Conservation (phyloP, 371 early-diverging fungal genomes). For the Saksenaea oblongispora region DNA sequence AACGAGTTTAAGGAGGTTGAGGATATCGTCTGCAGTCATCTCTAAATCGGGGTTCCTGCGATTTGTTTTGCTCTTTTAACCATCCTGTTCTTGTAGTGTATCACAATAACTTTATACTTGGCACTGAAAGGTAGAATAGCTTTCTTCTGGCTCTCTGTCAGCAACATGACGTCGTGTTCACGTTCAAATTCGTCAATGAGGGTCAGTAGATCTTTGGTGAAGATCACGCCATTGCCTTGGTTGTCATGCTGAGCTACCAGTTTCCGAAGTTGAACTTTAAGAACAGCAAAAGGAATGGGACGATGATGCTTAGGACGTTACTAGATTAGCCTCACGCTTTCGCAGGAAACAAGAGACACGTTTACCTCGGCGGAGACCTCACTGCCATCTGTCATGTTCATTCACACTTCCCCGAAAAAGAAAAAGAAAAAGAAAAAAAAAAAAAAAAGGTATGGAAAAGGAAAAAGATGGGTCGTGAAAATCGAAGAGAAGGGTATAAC, state of each 20-base stretch:
- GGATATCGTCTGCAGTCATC: conserved; percentile 53
- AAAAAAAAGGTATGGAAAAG: not conserved
- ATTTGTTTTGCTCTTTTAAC: not conserved
- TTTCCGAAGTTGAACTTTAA: conserved; percentile 43
- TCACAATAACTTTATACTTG: conserved; percentile 3
- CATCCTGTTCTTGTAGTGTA: not conserved
- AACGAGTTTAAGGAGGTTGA: conserved; percentile 42
- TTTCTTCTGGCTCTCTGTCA: conserved; percentile 40
- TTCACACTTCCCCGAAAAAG: not conserved
- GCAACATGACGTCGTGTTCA: conserved; percentile 33
- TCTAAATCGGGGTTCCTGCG: conserved; percentile 46
- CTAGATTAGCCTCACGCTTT: not conserved
- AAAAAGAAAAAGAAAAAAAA: not conserved
- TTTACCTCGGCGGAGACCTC: not conserved
- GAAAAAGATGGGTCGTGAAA: conserved; percentile 3
- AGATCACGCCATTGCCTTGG: conserved; percentile 32
- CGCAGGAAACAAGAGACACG: not conserved
- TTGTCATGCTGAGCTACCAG: conserved; percentile 32
- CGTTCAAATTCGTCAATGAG: conserved; percentile 44
- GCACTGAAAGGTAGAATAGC: conserved; percentile 44
- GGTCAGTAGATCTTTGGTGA: conserved; percentile 39
- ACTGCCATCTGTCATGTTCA: not conserved
- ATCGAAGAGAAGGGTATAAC: not conserved
- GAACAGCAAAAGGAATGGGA: conserved; percentile 41
- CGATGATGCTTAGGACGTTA: conserved; percentile 9